Evolutionary conservation across 495 filamentous ascomycete genomes (phyloP).

Genomic region (Antarctomyces pellizariae): DNA sequence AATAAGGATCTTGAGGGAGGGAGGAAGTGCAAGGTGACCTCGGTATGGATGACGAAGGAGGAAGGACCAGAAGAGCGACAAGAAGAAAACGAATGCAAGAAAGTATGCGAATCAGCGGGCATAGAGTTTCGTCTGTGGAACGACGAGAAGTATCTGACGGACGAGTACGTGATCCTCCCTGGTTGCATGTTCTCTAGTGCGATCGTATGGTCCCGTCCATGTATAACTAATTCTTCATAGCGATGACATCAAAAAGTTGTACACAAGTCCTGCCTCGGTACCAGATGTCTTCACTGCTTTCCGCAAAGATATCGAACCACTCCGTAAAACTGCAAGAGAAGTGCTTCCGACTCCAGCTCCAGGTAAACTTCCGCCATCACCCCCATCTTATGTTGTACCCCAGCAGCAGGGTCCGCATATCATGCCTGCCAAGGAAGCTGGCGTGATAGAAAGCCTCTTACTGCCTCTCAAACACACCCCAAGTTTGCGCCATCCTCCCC

Average conservation of each 20-base stretch:
- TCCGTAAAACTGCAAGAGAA: constrained; percentile 30
- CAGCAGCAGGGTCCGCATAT: constrained; percentile 31
- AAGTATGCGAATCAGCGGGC: constrained; percentile 21
- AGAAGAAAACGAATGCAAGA: constrained; percentile 29
- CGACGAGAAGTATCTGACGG: constrained; percentile 53
- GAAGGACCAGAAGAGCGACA: constrained; percentile 38
- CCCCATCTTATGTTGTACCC: constrained; percentile 21
- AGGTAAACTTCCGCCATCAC: constrained; percentile 26
- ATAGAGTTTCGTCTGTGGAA: constrained; percentile 33
- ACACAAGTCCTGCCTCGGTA: no score
- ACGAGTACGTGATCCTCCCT: no score
- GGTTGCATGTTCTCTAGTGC: no score
- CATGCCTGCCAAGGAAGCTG: constrained; percentile 27
- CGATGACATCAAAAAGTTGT: no score
- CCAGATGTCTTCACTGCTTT: constrained; percentile 47
- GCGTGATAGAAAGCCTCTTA: constrained; percentile 25
- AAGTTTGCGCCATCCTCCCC: constrained; percentile 17
- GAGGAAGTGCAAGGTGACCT: constrained; percentile 22
- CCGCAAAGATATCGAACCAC: constrained; percentile 39
- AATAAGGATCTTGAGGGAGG: constrained; percentile 12
- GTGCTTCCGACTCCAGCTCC: constrained; percentile 20
- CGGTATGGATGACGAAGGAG: constrained; percentile 44
- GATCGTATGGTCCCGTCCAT: no score
- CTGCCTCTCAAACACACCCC: constrained; percentile 23
- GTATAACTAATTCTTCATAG: no score